Evolutionary conservation across 176 grass and related monocot species (phyloP).

Genomic region (Zoysia pacifica): DNA sequence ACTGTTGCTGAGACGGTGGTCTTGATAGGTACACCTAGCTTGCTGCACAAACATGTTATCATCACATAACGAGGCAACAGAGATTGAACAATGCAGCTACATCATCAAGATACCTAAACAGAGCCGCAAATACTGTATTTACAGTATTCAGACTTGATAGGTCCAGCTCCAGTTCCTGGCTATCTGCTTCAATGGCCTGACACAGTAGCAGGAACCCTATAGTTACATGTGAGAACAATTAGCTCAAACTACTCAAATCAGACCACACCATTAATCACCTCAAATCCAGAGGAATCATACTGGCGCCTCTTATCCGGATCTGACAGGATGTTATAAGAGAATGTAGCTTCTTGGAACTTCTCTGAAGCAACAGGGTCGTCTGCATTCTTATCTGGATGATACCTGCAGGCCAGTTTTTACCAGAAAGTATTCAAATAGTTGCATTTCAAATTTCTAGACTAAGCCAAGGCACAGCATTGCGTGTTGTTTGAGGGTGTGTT

Average conservation of each 20-base stretch:
- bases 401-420: slow-evolving; percentile 42
- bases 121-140: slow-evolving; percentile 97
- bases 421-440: slow-evolving; percentile 1
- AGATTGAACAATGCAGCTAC: slow-evolving; percentile 16
- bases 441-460: not conserved
- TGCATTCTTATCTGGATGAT: slow-evolving; percentile 98
- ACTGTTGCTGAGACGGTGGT: slow-evolving; percentile 98
- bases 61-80: slow-evolving; percentile 30
- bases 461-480: too few relatives aligned
- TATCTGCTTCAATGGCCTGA: slow-evolving; percentile 94
- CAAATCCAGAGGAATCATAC: slow-evolving; percentile 90
- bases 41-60: slow-evolving; percentile 54
- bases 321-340: slow-evolving; percentile 98
- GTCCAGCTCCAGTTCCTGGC: slow-evolving; percentile 93
- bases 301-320: slow-evolving; percentile 89
- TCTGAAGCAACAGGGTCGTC: slow-evolving; percentile 87
- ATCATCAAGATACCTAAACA: slow-evolving; percentile 76
- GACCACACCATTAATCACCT: slow-evolving; percentile 50
- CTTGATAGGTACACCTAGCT: slow-evolving; percentile 95
- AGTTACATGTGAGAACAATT: slow-evolving; percentile 5
- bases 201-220: slow-evolving; percentile 21
- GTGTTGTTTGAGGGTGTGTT: too few relatives aligned
- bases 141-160: slow-evolving; percentile 97
- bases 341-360: slow-evolving; percentile 94
- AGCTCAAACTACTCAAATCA: slow-evolving; percentile 4